These are phyloP conservation scores for Colletotrichum caudatum DNA, from an alignment of 2,329 filamentous ascomycete species.

Conservation along the genomic window DNA sequence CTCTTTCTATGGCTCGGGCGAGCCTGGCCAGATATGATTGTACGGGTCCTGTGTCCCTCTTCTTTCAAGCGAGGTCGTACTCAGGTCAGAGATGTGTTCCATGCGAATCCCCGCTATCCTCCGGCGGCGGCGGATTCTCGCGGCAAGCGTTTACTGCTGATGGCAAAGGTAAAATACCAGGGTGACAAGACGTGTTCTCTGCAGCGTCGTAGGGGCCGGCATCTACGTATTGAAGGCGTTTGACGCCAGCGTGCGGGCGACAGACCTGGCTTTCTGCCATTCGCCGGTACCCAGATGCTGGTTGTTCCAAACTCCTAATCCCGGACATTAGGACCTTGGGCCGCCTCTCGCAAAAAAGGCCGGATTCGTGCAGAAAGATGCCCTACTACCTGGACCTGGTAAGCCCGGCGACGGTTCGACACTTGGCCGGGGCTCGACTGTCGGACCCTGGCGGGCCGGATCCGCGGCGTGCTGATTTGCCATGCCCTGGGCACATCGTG, in stretches of 20 bases:
- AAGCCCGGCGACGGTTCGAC: background rate
- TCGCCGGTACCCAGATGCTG: background rate
- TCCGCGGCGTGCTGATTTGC: background rate
- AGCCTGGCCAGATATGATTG: background rate
- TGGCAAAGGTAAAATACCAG: background rate
- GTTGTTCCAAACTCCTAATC: background rate
- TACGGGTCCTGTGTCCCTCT: background rate
- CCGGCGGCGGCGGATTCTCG: background rate
- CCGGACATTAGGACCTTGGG: slow-evolving; percentile 1
- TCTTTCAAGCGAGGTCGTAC: slow-evolving; percentile 1
- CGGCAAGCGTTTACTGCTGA: slow-evolving; percentile 32
- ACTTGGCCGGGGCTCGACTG: background rate
- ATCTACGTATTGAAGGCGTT: slow-evolving; percentile 11
- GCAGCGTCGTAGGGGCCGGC: background rate
- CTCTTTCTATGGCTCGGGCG: slow-evolving; percentile 5
- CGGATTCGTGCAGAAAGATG: slow-evolving; percentile 11
- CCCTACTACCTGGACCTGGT: background rate
- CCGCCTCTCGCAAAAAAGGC: background rate
- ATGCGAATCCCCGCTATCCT: background rate
- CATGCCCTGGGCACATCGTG: background rate
- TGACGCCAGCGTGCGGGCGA: slow-evolving; percentile 13
- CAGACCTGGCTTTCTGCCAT: background rate
- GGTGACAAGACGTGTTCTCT: background rate
- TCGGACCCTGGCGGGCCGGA: background rate
- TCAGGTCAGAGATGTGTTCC: slow-evolving; percentile 1